phyloP scores from a whole-genome alignment of 2,329 filamentous ascomycete genomes.

The Aspergillus udagawae region DNA sequence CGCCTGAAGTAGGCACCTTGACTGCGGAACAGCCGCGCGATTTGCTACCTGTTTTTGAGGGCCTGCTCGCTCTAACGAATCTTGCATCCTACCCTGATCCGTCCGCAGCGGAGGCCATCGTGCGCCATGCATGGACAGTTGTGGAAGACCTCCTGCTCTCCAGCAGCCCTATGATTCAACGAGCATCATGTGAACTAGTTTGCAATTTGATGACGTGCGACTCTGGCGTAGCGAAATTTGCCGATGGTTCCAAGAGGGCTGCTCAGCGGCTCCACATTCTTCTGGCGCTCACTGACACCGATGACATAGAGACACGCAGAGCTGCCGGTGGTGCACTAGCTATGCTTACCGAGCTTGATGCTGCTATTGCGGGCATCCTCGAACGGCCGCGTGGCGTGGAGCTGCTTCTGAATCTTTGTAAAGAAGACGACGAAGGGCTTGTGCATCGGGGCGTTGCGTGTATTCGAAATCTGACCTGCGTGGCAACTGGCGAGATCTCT shows the following conservation, averaged over 20 bases:
- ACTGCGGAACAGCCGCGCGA: slow-evolving; percentile 58
- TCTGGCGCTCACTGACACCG: slow-evolving; percentile 80
- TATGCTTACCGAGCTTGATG: slow-evolving; percentile 73
- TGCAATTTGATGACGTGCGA: slow-evolving; percentile 69
- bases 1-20: slow-evolving; percentile 56
- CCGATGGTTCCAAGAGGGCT: slow-evolving; percentile 59
- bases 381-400: slow-evolving; percentile 67
- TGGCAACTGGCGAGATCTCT: slow-evolving; percentile 62
- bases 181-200: slow-evolving; percentile 80
- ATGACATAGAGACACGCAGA: slow-evolving; percentile 72
- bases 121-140: slow-evolving; percentile 67
- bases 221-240: slow-evolving; percentile 44
- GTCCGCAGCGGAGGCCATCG: slow-evolving; percentile 61
- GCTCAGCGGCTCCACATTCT: slow-evolving; percentile 75
- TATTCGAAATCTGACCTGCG: slow-evolving; percentile 65
- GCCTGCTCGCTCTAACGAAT: slow-evolving; percentile 88
- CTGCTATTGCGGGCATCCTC: slow-evolving; percentile 67
- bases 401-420: slow-evolving; percentile 75
- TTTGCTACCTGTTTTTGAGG: slow-evolving; percentile 84
- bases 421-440: slow-evolving; percentile 56
- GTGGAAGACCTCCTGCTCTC: slow-evolving; percentile 82
- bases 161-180: slow-evolving; percentile 69
- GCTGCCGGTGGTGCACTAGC: slow-evolving; percentile 88
- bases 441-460: slow-evolving; percentile 69
- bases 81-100: slow-evolving; percentile 63